Evolutionary conservation across 805 yeast genomes (phyloP).

Genomic region (Starmerella etchellsii): DNA sequence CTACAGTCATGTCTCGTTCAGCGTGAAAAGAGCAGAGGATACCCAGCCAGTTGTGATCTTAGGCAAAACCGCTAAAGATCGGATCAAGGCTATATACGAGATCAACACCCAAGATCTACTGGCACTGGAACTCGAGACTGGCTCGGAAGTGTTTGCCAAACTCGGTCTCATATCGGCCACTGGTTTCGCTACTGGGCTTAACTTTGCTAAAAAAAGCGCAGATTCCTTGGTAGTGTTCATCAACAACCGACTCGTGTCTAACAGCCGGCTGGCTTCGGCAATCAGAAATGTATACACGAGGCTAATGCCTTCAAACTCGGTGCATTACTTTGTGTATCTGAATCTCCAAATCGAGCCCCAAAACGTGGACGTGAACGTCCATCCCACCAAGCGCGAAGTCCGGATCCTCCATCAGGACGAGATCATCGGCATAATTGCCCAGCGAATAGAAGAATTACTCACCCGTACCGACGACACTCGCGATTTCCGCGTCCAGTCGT

Average conservation of each 20-base stretch:
- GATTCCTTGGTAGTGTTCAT: conserved; percentile 68
- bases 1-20: conserved; percentile 43
- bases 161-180: conserved; percentile 40
- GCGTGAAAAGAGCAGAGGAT: conserved; percentile 71
- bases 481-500: conserved; percentile 46
- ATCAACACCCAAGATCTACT: neutral
- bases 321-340: conserved; percentile 62
- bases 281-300: conserved; percentile 46
- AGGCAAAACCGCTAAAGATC: conserved; percentile 40
- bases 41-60: conserved; percentile 50
- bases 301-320: conserved; percentile 62
- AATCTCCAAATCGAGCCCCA: conserved; percentile 52
- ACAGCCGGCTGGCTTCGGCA: conserved; percentile 69
- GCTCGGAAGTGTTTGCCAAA: conserved; percentile 37
- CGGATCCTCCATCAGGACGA: conserved; percentile 77
- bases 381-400: conserved; percentile 91
- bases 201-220: conserved; percentile 53
- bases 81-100: conserved; percentile 52
- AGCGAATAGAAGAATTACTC: conserved; percentile 38
- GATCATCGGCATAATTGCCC: conserved; percentile 50
- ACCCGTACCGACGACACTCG: conserved; percentile 53
- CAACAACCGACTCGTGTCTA: conserved; percentile 67
- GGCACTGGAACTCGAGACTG: conserved; percentile 28
- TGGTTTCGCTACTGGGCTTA: conserved; percentile 61
- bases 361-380: conserved; percentile 83